A percentile compares a stretch with the other conserved stretches of the same genome.
phyloP scores from a whole-genome alignment of 2,329 filamentous ascomycete species.

The Sclerotinia borealis region DNA sequence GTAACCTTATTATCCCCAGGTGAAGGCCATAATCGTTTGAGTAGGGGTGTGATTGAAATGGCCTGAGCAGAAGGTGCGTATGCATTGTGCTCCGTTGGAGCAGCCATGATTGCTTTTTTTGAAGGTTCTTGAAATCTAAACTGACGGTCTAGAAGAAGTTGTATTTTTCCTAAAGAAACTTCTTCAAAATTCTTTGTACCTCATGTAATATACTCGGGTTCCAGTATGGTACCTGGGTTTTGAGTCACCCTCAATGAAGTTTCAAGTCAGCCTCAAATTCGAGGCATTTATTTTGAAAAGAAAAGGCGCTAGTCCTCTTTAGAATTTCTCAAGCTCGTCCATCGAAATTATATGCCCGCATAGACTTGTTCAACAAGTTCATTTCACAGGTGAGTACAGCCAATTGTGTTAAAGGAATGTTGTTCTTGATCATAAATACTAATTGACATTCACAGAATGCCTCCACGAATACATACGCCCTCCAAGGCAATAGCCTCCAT shows the following conservation, averaged over 20 bases:
- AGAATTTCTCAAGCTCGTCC: slow-evolving; percentile 20
- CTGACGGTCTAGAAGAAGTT: neutral
- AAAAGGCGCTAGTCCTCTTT: slow-evolving; percentile 19
- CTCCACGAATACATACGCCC: slow-evolving; percentile 39
- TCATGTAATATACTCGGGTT: neutral
- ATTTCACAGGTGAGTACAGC: slow-evolving; percentile 14
- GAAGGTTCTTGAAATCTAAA: neutral
- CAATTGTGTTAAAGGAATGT: neutral
- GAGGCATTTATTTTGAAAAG: neutral
- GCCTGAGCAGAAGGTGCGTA: slow-evolving; percentile 17
- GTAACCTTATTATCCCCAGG: slow-evolving; percentile 48
- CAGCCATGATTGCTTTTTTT: slow-evolving; percentile 18
- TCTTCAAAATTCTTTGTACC: neutral
- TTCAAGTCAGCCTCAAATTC: neutral
- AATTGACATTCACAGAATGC: slow-evolving; percentile 38
- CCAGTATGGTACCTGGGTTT: neutral
- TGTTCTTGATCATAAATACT: neutral
- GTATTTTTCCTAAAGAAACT: neutral
- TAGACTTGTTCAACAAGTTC: slow-evolving; percentile 1
- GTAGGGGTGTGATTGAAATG: slow-evolving; percentile 58
- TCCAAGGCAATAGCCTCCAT: slow-evolving; percentile 30
- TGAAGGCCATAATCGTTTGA: slow-evolving; percentile 64
- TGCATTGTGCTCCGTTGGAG: slow-evolving; percentile 19
- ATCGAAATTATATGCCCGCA: slow-evolving; percentile 1
- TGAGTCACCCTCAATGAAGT: slow-evolving; percentile 3